Evolutionary conservation across 2,329 filamentous ascomycete species (phyloP), one percentile per base, ranked within the genome.

Genomic region (Colletotrichum kahawae): DNA sequence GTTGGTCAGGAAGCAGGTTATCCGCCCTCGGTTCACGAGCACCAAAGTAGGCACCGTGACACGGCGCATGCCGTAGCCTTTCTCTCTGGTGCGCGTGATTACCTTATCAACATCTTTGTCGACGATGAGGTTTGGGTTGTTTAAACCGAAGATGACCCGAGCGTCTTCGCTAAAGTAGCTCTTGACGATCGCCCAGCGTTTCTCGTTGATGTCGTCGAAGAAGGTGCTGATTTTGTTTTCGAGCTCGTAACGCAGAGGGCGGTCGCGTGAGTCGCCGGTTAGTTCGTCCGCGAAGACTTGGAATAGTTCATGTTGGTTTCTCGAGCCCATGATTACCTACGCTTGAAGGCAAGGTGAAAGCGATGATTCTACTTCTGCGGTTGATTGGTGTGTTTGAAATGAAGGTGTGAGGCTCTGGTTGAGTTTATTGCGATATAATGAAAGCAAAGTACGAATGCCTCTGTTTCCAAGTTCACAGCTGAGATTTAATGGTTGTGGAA

Each of bases 401-500:
- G 10, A 48, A 27, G 5, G 24, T 27, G 4, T 0, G 18, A 48
- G 12, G 9, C 3, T 48, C 0, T n/a, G 18, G 5, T 48, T 4
- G 38, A 12, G 18, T 12, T 0, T 3, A 2, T 12, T 7, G 7
- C 9, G n/a, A 18, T 48, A n/a, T 4, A 5, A n/a, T 0, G 38
- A n/a, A 18, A 9, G 9, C 18, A 18, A n/a, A 4, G 38, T 9
- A 48, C 5, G n/a, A 48, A 1, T n/a, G 18, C 38, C 8, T 48
- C 38, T 12, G 18, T 12, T n/a, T 9, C 38, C 18, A 48, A 9
- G 3, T 48, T 48, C 38, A 9, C 9, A 27, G 24, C 5, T 27
- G 24, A 27, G 1, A 27, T 27, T 27, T 27, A 27, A 27, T 1
- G 24, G 24, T 27, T 1, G 24, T 27, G 24, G 24, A 27, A 27